These are phyloP conservation scores for Grigorovia transvaalensis DNA, from an alignment of 805 yeast genomes.

Conservation along the genomic window DNA sequence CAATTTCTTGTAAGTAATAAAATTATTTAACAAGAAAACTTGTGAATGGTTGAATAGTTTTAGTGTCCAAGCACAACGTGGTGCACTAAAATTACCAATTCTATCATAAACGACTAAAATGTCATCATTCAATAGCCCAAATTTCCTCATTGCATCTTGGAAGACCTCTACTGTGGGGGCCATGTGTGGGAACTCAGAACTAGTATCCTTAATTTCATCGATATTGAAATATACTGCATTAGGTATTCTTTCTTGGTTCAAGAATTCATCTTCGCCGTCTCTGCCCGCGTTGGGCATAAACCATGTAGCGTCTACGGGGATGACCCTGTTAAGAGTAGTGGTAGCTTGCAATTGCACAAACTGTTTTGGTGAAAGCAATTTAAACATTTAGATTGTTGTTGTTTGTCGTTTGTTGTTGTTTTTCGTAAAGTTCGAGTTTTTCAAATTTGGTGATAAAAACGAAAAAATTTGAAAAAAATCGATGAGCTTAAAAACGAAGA, in stretches of 20 bases:
- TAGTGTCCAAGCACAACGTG: conserved; percentile 89
- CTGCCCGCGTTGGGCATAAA: conserved; percentile 69
- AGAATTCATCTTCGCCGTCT: conserved; percentile 47
- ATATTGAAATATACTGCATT: conserved; percentile 69
- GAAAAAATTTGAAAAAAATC: neutral
- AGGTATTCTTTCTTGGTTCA: conserved; percentile 47
- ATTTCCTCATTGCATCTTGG: conserved; percentile 37
- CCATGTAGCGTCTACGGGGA: conserved; percentile 88
- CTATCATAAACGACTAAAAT: conserved; percentile 74
- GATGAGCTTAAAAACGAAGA: neutral
- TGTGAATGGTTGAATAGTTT: conserved; percentile 65
- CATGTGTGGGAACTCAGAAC: conserved; percentile 81
- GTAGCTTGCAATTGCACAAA: conserved; percentile 18
- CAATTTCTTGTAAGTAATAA: conserved; percentile 36
- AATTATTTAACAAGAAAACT: conserved; percentile 65
- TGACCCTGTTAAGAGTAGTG: conserved; percentile 19
- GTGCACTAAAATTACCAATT: conserved; percentile 75
- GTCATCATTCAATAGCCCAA: conserved; percentile 52
- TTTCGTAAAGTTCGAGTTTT: neutral
- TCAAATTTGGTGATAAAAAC: neutral
- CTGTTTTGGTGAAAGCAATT: conserved; percentile 22
- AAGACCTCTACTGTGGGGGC: conserved; percentile 55
- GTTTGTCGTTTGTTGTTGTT: neutral
- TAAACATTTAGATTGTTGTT: conserved; percentile 5
- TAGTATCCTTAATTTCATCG: conserved; percentile 51